phyloP scores from a whole-genome alignment of 192 early-diverging fungal genomes.

The Coemansia sp. region DNA sequence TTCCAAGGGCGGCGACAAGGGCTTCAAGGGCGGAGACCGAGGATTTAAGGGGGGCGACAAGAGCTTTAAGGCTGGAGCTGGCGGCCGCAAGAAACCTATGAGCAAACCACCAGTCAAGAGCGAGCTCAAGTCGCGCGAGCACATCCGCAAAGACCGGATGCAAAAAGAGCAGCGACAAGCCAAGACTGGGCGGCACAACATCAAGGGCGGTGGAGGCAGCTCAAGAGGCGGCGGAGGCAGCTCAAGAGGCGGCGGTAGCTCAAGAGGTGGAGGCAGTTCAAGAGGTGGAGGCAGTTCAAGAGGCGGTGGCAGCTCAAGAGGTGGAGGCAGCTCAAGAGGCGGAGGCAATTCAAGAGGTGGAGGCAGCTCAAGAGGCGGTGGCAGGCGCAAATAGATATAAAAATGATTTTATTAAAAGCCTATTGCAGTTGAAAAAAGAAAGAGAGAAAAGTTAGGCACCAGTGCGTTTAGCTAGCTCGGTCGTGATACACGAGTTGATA shows the following conservation, averaged over 20 bases:
- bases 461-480: conserved; percentile 46
- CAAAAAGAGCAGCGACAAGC: conserved; percentile 71
- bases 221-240: conserved; percentile 8
- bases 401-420: background rate
- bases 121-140: conserved; percentile 77
- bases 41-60: too few relatives aligned
- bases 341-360: conserved; percentile 4
- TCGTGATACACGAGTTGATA: conserved; percentile 44
- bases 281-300: background rate
- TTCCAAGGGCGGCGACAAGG: conserved; percentile 22
- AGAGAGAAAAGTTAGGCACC: background rate
- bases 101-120: conserved; percentile 48
- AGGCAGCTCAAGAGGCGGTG: background rate
- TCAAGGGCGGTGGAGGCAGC: conserved; percentile 1
- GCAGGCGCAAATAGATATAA: conserved; percentile 19
- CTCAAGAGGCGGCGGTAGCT: conserved; percentile 10
- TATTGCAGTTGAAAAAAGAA: background rate
- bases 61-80: background rate
- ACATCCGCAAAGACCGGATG: conserved; percentile 77
- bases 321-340: conserved; percentile 1
- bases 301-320: conserved; percentile 10
- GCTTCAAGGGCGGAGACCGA: background rate
- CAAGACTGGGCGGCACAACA: conserved; percentile 52
- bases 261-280: background rate
- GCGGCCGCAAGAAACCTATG: background rate